Evolutionary conservation across 768 basidiomycete genomes (phyloP), one percentile per base, ranked within the genome.

Genomic region (Psilocybe cyanescens): DNA sequence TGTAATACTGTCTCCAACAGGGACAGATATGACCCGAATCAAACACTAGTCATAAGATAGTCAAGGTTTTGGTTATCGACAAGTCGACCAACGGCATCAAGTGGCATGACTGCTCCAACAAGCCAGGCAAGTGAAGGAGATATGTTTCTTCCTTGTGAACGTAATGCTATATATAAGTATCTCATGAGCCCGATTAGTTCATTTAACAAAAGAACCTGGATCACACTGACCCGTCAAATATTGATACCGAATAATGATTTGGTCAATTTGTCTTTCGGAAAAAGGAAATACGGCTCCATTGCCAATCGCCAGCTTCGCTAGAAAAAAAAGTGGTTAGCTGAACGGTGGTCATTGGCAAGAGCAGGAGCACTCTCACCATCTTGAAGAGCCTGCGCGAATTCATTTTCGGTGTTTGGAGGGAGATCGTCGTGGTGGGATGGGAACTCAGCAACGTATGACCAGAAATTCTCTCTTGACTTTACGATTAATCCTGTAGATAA

Each of bases 71-170:
- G 65, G 52, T 75, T 72, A 52, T 69, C 68, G 28, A 72, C 63
- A 29, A 68, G 67, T 64, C 67, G 68, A 52, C 52, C 67, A 17
- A 74, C 64, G 29, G 74, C 73, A 50, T 79, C 77, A 19, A 81
- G 74, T 39, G 80, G 80, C 78, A 81, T 78, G 8, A 79, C 75
- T 33, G 71, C 74, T 37, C 80, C 80, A 59, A 80, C 76, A 30
- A 81, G 73, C 79, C 79, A 81, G 4, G 70, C 75, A 7, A 81
- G 67, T 12, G 70, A 65, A 2, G 78, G 70, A 3, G 69, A 69
- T 16, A 72, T 69, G 44, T 70, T 71, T 59, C 63, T 68, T 19
- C 76, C 78, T 55, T 74, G 64, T 2, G 62, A 60, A 55, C 76
- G 74, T 19, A 68, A 66, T 33, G 33, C 78, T 80, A 47, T 17